These are phyloP conservation scores for Yamadazyma laniorum DNA, from an alignment of 805 yeast species.

Conservation along the genomic window DNA sequence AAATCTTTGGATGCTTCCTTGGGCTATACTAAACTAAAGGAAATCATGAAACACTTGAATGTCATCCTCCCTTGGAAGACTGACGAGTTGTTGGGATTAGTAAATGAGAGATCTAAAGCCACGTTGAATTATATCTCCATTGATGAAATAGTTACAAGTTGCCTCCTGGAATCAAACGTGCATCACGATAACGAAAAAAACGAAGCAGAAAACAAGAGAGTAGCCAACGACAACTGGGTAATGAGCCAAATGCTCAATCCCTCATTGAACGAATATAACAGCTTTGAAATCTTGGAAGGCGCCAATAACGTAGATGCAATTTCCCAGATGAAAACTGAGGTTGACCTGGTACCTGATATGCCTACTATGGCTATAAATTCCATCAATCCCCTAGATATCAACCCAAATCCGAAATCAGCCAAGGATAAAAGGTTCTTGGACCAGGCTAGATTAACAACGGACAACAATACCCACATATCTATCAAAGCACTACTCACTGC, in stretches of 20 bases:
- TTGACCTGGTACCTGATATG: not conserved
- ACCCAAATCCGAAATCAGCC: not conserved
- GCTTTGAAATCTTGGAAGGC: slow-evolving; percentile 1
- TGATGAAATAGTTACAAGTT: slow-evolving; percentile 60
- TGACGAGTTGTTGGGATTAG: slow-evolving; percentile 51
- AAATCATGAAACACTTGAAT: slow-evolving; percentile 45
- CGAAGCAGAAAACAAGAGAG: slow-evolving; percentile 1
- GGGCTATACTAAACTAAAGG: slow-evolving; percentile 42
- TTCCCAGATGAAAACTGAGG: not conserved
- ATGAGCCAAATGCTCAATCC: slow-evolving; percentile 15
- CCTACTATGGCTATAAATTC: not conserved
- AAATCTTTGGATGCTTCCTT: slow-evolving; percentile 11
- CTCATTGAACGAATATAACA: slow-evolving; percentile 4
- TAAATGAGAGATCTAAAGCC: slow-evolving; percentile 41
- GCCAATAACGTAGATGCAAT: not conserved
- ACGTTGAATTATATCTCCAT: slow-evolving; percentile 52
- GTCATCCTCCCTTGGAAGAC: slow-evolving; percentile 60
- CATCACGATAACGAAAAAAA: slow-evolving; percentile 2
- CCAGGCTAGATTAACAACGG: not conserved
- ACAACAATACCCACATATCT: slow-evolving; percentile 8
- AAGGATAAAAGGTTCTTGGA: not conserved
- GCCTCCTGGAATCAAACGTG: slow-evolving; percentile 44
- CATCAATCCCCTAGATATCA: not conserved
- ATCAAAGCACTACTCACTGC: slow-evolving; percentile 16
- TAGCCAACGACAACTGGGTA: slow-evolving; percentile 12